phyloP scores from a whole-genome alignment of 2,329 filamentous ascomycete genomes.

The Drechslera avenae region DNA sequence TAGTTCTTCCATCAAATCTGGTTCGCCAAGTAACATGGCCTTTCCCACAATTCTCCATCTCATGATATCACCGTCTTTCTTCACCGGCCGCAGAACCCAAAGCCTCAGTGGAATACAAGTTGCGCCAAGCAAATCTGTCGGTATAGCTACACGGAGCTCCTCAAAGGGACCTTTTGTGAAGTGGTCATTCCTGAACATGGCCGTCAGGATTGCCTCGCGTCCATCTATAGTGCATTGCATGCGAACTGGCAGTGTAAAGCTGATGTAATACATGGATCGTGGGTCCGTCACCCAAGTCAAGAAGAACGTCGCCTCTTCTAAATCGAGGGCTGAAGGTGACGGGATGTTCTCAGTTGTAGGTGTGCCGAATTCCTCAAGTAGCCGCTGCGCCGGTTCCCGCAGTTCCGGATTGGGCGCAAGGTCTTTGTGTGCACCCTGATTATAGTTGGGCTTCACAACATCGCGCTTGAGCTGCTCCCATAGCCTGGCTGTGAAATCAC shows the following conservation, averaged over 20 bases:
- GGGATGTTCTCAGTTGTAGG: not conserved
- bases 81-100: constrained; percentile 18
- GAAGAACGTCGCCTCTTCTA: constrained; percentile 19
- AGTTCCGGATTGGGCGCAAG: constrained; percentile 10
- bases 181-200: constrained; percentile 8
- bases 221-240: constrained; percentile 8
- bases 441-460: constrained; percentile 19
- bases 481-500: constrained; percentile 13
- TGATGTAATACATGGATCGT: constrained; percentile 22
- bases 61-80: not conserved
- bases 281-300: constrained; percentile 25
- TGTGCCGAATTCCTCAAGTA: constrained; percentile 10
- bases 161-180: constrained; percentile 4
- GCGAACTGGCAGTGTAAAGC: not conserved
- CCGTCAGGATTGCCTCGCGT: constrained; percentile 4
- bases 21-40: constrained; percentile 21
- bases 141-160: constrained; percentile 15
- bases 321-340: not conserved
- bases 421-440: constrained; percentile 10
- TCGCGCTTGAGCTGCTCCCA: constrained; percentile 21
- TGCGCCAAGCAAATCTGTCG: constrained; percentile 12
- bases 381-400: constrained; percentile 1
- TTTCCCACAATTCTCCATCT: constrained; percentile 22
- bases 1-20: constrained; percentile 11
- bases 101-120: constrained; percentile 15